Base-by-base conservation (phyloP, 345 rosid genomes). In the Bruguiera parviflora region DNA sequence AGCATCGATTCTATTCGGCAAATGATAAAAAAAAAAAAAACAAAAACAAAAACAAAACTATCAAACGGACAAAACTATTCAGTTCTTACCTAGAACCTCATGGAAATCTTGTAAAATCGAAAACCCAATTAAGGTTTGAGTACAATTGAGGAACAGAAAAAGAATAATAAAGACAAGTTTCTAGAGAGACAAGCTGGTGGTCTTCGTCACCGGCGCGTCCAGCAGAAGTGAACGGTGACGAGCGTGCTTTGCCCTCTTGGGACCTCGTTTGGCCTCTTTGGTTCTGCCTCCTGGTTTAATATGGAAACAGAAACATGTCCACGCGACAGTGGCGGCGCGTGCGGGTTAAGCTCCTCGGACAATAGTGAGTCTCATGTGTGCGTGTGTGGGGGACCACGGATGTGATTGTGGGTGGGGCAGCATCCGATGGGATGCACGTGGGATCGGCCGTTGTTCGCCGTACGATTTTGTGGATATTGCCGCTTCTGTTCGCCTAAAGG, bases 1-100 rank as follows among this genome's bases (percentile, higher is more conserved):
- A 15, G 49, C 49, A 13, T 43, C 49, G 49, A 43, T 43, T 43
- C 18, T 11, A 13, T 70, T 57, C 29, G 8, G 51, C 4, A 32
- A 68, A 61, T 53, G 9, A 13, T 9, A 69, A 32, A 10, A 57
- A 20, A 72, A 35, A 62, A n/a, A 24, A 73, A 53, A 32, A 71
- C 66, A 61, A 21, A 35, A 64, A 10, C 46, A 64, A 53, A 4
- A 35, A 46, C 49, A 63, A 47, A 75, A 31, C 8, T 9, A 69
- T 52, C 31, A 53, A 67, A 55, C 64, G 69, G 70, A 52, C n/a
- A 63, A 9, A 63, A 13, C 5, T 33, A 55, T 33, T 33, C 58
- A 81, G 63, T 74, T 74, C 78, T 75, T 65, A 78, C 87, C 82
- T 64, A 72, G 31, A 76, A 53, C 67, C 58, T 61, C 73, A 71